Evolutionary conservation across 495 filamentous ascomycete species (phyloP).

Genomic region (Xylaria flabelliformis): DNA sequence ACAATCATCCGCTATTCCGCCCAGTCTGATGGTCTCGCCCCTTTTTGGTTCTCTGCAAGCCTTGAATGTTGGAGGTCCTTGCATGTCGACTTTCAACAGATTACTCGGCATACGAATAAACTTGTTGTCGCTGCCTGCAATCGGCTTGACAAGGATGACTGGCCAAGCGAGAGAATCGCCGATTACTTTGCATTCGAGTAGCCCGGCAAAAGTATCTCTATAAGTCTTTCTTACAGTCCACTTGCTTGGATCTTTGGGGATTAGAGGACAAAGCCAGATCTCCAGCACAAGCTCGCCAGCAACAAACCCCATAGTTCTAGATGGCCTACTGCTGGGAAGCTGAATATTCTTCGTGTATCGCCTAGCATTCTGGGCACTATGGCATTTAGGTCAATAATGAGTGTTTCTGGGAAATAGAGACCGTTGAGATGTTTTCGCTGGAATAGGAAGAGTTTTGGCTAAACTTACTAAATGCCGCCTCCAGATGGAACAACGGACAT

Average conservation of each 20-base stretch:
- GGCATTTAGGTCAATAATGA: neutral
- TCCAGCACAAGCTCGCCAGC: neutral
- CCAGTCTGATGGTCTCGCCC: neutral
- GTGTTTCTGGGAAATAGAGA: neutral
- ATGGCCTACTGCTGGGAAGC: neutral
- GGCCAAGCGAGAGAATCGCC: neutral
- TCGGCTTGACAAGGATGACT: neutral
- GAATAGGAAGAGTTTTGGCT: neutral
- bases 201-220: neutral
- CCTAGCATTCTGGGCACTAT: neutral
- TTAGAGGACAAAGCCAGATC: conserved; percentile 8
- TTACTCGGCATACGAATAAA: conserved; percentile 11
- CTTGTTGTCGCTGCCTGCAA: neutral
- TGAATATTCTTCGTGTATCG: neutral
- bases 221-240: neutral
- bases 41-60: neutral
- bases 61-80: neutral
- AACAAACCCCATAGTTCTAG: neutral
- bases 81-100: conserved; percentile 4
- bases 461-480: conserved; percentile 6
- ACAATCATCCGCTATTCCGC: neutral
- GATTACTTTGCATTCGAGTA: conserved; percentile 1
- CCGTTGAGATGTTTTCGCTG: neutral
- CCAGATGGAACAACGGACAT: neutral
- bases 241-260: neutral